These are phyloP conservation scores for Lasiosphaeria miniovina DNA, from an alignment of 495 filamentous ascomycete species.

Conservation along the genomic window DNA sequence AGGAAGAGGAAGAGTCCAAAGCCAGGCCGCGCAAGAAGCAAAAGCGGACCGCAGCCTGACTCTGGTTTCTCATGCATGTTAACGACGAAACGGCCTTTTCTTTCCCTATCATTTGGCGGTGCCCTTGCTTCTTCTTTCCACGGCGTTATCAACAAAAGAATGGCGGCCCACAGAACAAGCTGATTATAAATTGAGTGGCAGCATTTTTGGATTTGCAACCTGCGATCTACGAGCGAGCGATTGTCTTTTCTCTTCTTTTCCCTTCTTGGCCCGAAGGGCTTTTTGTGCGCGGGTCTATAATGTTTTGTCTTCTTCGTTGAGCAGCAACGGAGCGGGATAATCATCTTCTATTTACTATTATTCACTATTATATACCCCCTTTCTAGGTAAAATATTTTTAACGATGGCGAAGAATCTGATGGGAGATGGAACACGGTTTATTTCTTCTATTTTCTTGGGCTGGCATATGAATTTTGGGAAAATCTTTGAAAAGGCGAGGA, in stretches of 20 bases:
- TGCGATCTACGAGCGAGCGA: too few species aligned
- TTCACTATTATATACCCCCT: slow-evolving; percentile 1
- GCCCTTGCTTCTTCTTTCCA: neutral
- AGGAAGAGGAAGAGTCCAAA: slow-evolving; percentile 38
- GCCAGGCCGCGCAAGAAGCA: slow-evolving; percentile 18
- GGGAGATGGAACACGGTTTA: neutral
- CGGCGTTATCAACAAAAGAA: neutral
- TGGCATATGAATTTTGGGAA: too few species aligned
- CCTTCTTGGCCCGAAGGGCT: too few species aligned
- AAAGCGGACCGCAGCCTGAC: slow-evolving; percentile 14
- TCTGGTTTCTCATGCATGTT: neutral
- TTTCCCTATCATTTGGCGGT: neutral
- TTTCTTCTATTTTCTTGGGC: slow-evolving; percentile 5
- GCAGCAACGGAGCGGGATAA: neutral
- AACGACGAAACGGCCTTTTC: neutral
- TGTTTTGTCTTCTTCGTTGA: neutral
- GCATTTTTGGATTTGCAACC: too few species aligned
- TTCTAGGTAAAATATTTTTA: neutral
- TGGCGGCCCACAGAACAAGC: neutral
- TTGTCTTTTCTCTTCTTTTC: too few species aligned
- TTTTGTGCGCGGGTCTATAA: neutral
- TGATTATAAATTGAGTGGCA: too few species aligned
- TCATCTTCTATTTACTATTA: neutral
- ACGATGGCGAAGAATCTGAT: slow-evolving; percentile 3
- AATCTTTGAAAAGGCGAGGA: too few species aligned